phyloP scores from a whole-genome alignment of 805 yeast genomes.

The Yueomyces sp. region DNA sequence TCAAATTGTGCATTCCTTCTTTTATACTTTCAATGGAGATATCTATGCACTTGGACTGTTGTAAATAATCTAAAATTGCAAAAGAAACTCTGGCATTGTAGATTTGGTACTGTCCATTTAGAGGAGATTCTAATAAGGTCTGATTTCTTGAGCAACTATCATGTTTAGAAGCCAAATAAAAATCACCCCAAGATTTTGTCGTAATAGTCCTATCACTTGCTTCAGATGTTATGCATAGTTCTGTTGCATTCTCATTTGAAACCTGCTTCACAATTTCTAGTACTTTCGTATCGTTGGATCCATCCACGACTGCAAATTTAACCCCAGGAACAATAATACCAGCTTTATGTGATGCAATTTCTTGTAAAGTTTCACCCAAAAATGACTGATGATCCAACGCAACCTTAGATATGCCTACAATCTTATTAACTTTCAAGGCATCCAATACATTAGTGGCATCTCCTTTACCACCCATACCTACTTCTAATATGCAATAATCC shows the following conservation, averaged over 20 bases:
- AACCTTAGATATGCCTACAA: constrained; percentile 70
- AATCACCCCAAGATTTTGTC: constrained; percentile 21
- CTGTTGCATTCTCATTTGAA: constrained; percentile 25
- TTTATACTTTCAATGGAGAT: constrained; percentile 27
- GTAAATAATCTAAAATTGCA: constrained; percentile 31
- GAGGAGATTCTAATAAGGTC: constrained; percentile 29
- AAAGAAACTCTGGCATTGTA: constrained; percentile 61
- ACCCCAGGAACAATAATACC: constrained; percentile 52
- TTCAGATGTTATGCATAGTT: constrained; percentile 14
- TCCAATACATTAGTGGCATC: constrained; percentile 79
- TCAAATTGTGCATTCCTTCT: constrained; percentile 39
- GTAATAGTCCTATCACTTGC: constrained; percentile 4
- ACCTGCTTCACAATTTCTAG: constrained; percentile 30
- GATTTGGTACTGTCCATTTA: constrained; percentile 61
- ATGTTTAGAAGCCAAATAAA: constrained; percentile 10
- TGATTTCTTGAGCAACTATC: no score
- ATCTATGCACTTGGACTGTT: constrained; percentile 10
- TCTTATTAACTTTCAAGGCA: constrained; percentile 31
- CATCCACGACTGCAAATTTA: constrained; percentile 57
- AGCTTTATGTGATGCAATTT: constrained; percentile 71
- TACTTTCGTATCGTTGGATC: constrained; percentile 42
- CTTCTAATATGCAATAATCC: constrained; percentile 77
- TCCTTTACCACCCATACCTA: constrained; percentile 80
- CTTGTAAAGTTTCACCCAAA: constrained; percentile 49
- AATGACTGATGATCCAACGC: constrained; percentile 76